Evolutionary conservation across 2,329 filamentous ascomycete species (phyloP).

Genomic region (Penicillium brevicompactum): DNA sequence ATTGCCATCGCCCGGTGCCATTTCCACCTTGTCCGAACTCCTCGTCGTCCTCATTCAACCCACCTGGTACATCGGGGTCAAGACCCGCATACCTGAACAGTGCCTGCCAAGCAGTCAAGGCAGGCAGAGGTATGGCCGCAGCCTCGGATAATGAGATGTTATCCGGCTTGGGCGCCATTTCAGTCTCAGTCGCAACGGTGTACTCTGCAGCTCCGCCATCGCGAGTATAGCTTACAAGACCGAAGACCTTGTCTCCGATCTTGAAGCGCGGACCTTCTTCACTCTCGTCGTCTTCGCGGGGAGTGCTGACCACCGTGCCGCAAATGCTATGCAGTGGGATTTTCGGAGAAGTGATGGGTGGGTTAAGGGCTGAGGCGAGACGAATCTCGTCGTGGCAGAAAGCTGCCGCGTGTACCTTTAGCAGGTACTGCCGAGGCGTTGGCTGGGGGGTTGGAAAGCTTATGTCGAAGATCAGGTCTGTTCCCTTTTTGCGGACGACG

Average conservation of each 20-base stretch:
- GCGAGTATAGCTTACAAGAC: constrained; percentile 38
- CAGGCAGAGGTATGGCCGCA: constrained; percentile 40
- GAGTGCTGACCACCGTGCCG: constrained; percentile 41
- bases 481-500: constrained; percentile 23
- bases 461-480: constrained; percentile 35
- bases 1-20: constrained; percentile 6
- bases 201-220: constrained; percentile 48
- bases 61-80: constrained; percentile 23
- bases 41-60: neutral
- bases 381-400: constrained; percentile 43
- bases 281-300: constrained; percentile 31
- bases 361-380: constrained; percentile 27
- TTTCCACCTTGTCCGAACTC: neutral
- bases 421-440: constrained; percentile 40
- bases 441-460: constrained; percentile 41
- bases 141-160: constrained; percentile 39
- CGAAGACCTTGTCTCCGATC: constrained; percentile 44
- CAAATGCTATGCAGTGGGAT: constrained; percentile 47
- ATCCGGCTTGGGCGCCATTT: constrained; percentile 41
- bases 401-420: constrained; percentile 43
- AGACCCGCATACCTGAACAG: constrained; percentile 41
- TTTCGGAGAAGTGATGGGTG: constrained; percentile 31
- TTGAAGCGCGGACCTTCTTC: constrained; percentile 40
- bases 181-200: constrained; percentile 38
- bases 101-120: constrained; percentile 46